Evolutionary conservation across 352 stramenopile species (phyloP).

Genomic region (Pythium sp.): DNA sequence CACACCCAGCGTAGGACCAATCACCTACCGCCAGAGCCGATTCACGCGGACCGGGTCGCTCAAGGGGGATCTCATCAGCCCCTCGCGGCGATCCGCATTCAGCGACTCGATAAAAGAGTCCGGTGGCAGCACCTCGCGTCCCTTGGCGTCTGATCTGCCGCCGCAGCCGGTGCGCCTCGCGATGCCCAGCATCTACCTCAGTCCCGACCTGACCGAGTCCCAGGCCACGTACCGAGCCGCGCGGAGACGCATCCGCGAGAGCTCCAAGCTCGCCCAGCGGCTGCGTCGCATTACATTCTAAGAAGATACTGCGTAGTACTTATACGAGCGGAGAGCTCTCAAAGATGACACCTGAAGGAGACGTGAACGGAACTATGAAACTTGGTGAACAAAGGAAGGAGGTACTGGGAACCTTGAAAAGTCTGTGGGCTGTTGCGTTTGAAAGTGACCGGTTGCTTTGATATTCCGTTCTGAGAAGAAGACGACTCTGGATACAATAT

Average conservation of each 20-base stretch:
- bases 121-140: conserved; percentile 8
- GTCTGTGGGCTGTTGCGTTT: too few species aligned
- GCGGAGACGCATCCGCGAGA: conserved; percentile 37
- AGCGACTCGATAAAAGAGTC: conserved; percentile 8
- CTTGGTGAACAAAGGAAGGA: too few species aligned
- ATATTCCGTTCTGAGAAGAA: too few species aligned
- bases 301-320: neutral
- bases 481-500: too few species aligned
- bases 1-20: neutral
- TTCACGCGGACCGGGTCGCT: conserved; percentile 1
- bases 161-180: conserved; percentile 38
- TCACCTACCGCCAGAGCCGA: conserved; percentile 8
- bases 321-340: too few species aligned
- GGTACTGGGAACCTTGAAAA: too few species aligned
- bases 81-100: neutral
- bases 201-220: conserved; percentile 37
- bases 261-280: conserved; percentile 35
- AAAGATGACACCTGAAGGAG: too few species aligned
- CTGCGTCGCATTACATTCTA: conserved; percentile 50
- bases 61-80: conserved; percentile 3
- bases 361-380: too few species aligned
- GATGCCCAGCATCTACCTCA: conserved; percentile 63
- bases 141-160: conserved; percentile 24
- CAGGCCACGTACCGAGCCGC: conserved; percentile 40
- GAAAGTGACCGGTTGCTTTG: too few species aligned